phyloP scores from a whole-genome alignment of 192 early-diverging fungal species.

The Podila epicladia region DNA sequence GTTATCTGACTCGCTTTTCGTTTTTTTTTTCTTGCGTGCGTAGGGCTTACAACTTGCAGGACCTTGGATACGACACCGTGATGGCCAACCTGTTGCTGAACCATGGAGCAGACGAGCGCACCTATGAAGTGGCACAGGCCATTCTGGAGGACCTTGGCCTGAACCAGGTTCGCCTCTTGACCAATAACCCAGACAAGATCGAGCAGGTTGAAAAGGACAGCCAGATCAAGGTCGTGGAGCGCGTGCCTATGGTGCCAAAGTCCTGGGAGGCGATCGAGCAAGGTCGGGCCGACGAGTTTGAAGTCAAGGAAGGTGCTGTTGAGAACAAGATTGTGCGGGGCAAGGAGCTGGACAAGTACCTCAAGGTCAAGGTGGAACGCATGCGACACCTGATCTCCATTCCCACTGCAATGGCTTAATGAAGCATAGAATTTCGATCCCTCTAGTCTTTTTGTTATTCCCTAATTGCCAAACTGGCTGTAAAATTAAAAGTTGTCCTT shows the following conservation, averaged over 20 bases:
- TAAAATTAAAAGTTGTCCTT: too few species aligned
- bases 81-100: slow-evolving; percentile 90
- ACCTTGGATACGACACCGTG: slow-evolving; percentile 94
- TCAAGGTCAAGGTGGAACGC: slow-evolving; percentile 88
- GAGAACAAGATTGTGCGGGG: slow-evolving; percentile 45
- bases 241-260: slow-evolving; percentile 91
- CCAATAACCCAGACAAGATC: slow-evolving; percentile 98
- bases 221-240: slow-evolving; percentile 78
- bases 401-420: slow-evolving; percentile 41
- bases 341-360: slow-evolving; percentile 81
- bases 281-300: slow-evolving; percentile 29
- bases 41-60: slow-evolving; percentile 97
- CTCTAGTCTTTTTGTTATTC: not conserved
- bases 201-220: slow-evolving; percentile 75
- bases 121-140: slow-evolving; percentile 87
- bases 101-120: slow-evolving; percentile 94
- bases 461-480: not conserved
- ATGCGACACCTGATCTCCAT: slow-evolving; percentile 93
- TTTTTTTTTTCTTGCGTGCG: not conserved
- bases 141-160: slow-evolving; percentile 89
- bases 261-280: slow-evolving; percentile 70
- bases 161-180: slow-evolving; percentile 80
- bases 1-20: slow-evolving; percentile 4
- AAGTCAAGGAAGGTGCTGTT: slow-evolving; percentile 34
- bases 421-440: not conserved